Evolutionary conservation across 163 green algal genomes (phyloP).

Genomic region (Chlorella variabilis): DNA sequence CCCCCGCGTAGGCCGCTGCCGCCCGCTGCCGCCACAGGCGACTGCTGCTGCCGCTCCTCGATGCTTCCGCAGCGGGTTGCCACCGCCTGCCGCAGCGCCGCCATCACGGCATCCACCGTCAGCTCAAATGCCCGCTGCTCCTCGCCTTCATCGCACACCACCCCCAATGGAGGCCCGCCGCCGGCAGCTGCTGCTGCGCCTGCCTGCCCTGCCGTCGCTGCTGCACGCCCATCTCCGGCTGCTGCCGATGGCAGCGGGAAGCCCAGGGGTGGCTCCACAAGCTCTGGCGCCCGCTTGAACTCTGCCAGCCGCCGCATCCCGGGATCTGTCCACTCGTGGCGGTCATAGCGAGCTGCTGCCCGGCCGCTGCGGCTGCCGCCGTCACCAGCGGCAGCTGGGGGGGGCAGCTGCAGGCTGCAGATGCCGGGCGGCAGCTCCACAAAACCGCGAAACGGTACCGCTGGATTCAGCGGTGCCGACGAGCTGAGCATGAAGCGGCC

Average conservation of each 20-base stretch:
- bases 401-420: conserved; percentile 56
- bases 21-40: neutral
- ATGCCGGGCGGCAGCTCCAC: conserved; percentile 74
- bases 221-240: neutral
- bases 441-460: conserved; percentile 11
- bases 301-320: neutral
- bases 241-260: neutral
- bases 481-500: conserved; percentile 51
- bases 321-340: conserved; percentile 2
- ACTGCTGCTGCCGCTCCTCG: neutral
- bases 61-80: conserved; percentile 17
- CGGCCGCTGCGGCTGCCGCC: neutral
- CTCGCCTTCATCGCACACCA: too few species aligned
- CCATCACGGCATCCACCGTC: conserved; percentile 4
- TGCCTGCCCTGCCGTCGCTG: neutral
- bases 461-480: conserved; percentile 20
- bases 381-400: neutral
- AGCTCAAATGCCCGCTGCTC: neutral
- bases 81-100: conserved; percentile 18
- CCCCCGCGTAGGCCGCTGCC: neutral
- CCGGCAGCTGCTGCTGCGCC: neutral
- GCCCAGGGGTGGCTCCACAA: neutral
- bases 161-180: too few species aligned
- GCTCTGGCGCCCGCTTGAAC: conserved; percentile 1
- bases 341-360: neutral